A percentile compares a stretch with the other conserved stretches of the same genome.
Conservation (phyloP, 106 monocot genomes). For the Hemerocallis citrina region DNA sequence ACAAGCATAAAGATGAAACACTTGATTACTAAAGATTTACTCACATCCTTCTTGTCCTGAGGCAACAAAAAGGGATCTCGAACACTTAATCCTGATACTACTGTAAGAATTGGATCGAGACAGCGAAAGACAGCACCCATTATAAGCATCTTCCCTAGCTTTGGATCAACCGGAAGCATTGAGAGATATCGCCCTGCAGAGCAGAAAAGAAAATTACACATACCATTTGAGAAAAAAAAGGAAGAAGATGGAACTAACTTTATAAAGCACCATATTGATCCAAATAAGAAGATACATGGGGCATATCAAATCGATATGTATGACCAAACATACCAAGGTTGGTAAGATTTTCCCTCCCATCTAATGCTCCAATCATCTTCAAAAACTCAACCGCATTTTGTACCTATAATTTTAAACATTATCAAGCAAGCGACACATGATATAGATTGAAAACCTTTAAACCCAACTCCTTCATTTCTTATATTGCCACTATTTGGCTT, state of each 20-base stretch:
- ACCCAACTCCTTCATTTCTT: not conserved
- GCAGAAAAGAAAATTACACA: not conserved
- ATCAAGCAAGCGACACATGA: not conserved
- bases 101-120: conserved; percentile 83
- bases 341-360: conserved; percentile 89
- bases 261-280: not conserved
- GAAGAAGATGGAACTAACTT: too few relatives aligned
- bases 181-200: conserved; percentile 79
- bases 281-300: not conserved
- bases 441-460: not conserved
- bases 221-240: not conserved
- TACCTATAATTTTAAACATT: conserved; percentile 38
- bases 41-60: conserved; percentile 97
- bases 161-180: conserved; percentile 98
- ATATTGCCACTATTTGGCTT: not conserved
- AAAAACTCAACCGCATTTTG: conserved; percentile 93
- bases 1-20: not conserved
- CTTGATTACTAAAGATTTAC: conserved; percentile 10
- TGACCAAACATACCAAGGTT: conserved; percentile 57
- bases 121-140: conserved; percentile 94
- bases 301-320: not conserved
- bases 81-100: conserved; percentile 89
- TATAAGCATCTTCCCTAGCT: conserved; percentile 97
- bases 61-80: conserved; percentile 94
- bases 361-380: conserved; percentile 92